Evolutionary conservation across 2,329 filamentous ascomycete genomes (phyloP).

Genomic region (Hypoxylon sp.): DNA sequence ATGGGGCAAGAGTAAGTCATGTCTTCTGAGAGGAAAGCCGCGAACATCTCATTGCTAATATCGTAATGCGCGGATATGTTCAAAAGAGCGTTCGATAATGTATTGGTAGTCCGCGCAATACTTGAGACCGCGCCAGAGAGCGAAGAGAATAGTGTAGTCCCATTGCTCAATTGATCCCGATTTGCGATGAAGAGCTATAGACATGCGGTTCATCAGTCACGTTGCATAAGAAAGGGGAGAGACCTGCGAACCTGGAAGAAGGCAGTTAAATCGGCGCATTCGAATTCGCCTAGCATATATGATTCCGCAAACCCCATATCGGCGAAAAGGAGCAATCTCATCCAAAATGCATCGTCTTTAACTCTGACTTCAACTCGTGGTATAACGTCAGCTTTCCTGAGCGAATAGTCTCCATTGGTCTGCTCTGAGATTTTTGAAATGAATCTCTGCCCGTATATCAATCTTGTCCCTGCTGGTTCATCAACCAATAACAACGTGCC

Average conservation of each 20-base stretch:
- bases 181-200: conserved; percentile 79
- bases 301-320: conserved; percentile 83
- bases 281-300: conserved; percentile 80
- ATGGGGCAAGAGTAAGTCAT: conserved; percentile 84
- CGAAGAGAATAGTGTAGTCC: conserved; percentile 72
- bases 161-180: conserved; percentile 74
- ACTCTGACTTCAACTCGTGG: conserved; percentile 70
- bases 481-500: conserved; percentile 66
- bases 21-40: conserved; percentile 79
- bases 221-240: neutral
- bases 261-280: conserved; percentile 74
- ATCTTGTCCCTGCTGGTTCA: conserved; percentile 59
- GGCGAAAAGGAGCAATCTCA: conserved; percentile 76
- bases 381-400: conserved; percentile 54
- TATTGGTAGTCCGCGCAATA: conserved; percentile 71
- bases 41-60: conserved; percentile 82
- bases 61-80: conserved; percentile 83
- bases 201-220: conserved; percentile 40
- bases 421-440: conserved; percentile 55
- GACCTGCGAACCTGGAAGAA: conserved; percentile 72
- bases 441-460: conserved; percentile 64
- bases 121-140: conserved; percentile 71
- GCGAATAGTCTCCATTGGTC: conserved; percentile 56
- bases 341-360: conserved; percentile 78
- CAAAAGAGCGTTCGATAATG: conserved; percentile 69